phyloP scores from a whole-genome alignment of 2,329 filamentous ascomycete species.

The Aspergillus sergii region DNA sequence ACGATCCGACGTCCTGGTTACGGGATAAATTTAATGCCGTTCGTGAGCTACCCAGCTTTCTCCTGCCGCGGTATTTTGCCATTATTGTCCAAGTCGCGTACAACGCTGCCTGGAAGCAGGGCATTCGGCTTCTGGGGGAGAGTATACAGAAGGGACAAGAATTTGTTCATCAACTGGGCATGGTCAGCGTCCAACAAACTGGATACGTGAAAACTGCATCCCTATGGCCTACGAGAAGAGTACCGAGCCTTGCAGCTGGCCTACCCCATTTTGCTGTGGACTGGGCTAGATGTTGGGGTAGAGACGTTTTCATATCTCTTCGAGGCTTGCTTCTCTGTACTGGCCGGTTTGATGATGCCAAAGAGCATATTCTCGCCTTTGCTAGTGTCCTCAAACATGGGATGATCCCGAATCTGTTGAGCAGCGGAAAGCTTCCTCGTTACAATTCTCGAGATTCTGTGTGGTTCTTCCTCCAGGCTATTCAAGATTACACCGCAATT shows the following conservation, averaged over 20 bases:
- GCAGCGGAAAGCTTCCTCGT: slow-evolving; percentile 79
- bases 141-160: slow-evolving; percentile 80
- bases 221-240: slow-evolving; percentile 79
- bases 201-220: slow-evolving; percentile 89
- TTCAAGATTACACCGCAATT: slow-evolving; percentile 87
- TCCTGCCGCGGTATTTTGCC: slow-evolving; percentile 91
- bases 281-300: slow-evolving; percentile 96
- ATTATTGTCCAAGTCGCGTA: slow-evolving; percentile 87
- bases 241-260: slow-evolving; percentile 87
- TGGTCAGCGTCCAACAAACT: slow-evolving; percentile 90
- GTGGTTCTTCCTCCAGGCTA: slow-evolving; percentile 96
- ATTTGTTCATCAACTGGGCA: slow-evolving; percentile 83
- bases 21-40: slow-evolving; percentile 84
- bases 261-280: slow-evolving; percentile 90
- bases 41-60: slow-evolving; percentile 79
- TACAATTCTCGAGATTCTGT: slow-evolving; percentile 97
- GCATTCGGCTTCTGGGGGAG: slow-evolving; percentile 75
- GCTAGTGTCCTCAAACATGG: slow-evolving; percentile 96
- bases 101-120: slow-evolving; percentile 76
- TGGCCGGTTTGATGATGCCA: slow-evolving; percentile 83
- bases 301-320: slow-evolving; percentile 94
- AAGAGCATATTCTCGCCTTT: slow-evolving; percentile 92
- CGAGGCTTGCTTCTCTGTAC: slow-evolving; percentile 90
- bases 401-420: slow-evolving; percentile 94
- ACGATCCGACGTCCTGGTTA: slow-evolving; percentile 74